Evolutionary conservation across 139 green algal species (phyloP).

Genomic region (Closterium sp.): DNA sequence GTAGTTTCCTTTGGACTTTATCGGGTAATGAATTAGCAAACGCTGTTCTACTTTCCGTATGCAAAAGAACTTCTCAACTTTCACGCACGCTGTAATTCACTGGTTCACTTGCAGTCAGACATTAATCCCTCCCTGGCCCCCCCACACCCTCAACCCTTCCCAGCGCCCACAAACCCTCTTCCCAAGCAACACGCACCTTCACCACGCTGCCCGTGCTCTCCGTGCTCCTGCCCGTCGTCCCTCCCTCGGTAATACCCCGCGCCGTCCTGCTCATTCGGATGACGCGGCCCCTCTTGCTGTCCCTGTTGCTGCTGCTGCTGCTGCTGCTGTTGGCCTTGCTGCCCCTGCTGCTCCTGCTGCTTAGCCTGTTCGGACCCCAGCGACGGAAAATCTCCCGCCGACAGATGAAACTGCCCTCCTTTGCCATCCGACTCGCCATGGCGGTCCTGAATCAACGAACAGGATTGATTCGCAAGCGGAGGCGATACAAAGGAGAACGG

Average conservation of each 20-base stretch:
- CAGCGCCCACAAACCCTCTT: not conserved
- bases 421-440: not conserved
- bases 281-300: not conserved
- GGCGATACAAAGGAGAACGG: not conserved
- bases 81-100: too few species aligned
- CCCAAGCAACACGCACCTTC: not conserved
- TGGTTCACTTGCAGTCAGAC: too few species aligned
- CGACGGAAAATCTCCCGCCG: constrained; percentile 17
- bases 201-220: not conserved
- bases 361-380: constrained; percentile 5
- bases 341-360: not conserved
- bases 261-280: not conserved
- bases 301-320: not conserved
- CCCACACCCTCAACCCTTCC: not conserved
- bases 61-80: too few species aligned
- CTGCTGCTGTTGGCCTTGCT: not conserved
- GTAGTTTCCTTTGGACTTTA: too few species aligned
- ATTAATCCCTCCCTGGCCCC: too few species aligned
- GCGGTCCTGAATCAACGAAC: not conserved
- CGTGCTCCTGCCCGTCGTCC: not conserved
- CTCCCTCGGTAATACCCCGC: not conserved
- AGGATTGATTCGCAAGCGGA: not conserved
- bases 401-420: constrained; percentile 4
- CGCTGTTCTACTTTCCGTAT: too few species aligned
- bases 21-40: too few species aligned